Percentiles rank a stretch among this genome's conserved stretches.
These are phyloP conservation scores for Pythium coloratum DNA, from an alignment of 352 stramenopile genomes.

Conservation along the genomic window DNA sequence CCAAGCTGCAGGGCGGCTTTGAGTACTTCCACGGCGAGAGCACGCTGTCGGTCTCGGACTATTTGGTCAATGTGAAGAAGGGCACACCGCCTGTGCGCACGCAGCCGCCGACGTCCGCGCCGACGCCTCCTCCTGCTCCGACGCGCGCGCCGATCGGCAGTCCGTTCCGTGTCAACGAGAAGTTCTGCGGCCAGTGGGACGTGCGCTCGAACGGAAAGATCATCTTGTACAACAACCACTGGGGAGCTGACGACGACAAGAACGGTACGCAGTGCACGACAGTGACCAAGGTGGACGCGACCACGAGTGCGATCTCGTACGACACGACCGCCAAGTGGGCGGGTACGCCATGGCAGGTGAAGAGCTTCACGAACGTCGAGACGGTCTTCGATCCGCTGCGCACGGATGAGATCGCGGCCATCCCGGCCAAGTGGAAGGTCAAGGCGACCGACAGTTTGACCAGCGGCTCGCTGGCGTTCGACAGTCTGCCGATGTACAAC, in stretches of 20 bases:
- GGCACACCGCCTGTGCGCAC: neutral
- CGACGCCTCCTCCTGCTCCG: no score
- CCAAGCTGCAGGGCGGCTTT: neutral
- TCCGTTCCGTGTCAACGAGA: neutral
- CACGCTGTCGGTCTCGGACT: neutral
- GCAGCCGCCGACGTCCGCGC: no score
- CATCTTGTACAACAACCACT: neutral
- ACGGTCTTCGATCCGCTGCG: neutral
- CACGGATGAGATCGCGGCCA: neutral
- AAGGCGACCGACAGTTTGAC: neutral
- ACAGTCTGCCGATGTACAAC: neutral
- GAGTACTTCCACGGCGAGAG: neutral
- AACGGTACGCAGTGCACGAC: neutral
- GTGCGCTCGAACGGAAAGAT: neutral
- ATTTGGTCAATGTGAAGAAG: neutral
- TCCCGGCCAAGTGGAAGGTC: neutral
- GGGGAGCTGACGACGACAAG: neutral
- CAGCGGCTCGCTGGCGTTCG: neutral
- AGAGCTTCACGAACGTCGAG: neutral
- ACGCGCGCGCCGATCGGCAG: no score
- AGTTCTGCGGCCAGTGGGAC: neutral
- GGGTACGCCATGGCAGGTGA: neutral
- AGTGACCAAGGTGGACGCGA: neutral
- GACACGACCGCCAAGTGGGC: neutral
- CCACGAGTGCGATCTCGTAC: neutral